Conservation (phyloP, 805 yeast species). For the Millerago galiae region DNA sequence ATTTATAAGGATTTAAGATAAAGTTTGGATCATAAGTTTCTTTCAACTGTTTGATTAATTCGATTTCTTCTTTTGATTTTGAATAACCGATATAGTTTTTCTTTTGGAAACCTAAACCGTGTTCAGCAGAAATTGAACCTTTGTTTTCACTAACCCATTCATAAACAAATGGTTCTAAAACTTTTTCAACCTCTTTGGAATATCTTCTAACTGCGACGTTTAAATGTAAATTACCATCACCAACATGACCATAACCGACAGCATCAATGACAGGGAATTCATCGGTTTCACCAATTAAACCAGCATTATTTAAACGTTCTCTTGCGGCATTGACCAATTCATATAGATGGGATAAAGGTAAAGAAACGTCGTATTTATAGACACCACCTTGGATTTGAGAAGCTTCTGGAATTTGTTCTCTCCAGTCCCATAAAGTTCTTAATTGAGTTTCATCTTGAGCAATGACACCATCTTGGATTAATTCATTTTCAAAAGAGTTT, state of each 20-base stretch:
- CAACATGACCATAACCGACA: constrained; percentile 96
- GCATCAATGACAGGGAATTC: constrained; percentile 79
- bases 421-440: constrained; percentile 85
- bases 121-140: constrained; percentile 96
- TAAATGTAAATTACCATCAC: constrained; percentile 94
- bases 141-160: constrained; percentile 68
- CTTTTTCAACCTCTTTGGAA: constrained; percentile 67
- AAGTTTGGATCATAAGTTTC: constrained; percentile 83
- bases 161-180: constrained; percentile 89
- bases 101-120: constrained; percentile 96
- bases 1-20: constrained; percentile 93
- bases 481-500: constrained; percentile 72
- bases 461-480: constrained; percentile 88
- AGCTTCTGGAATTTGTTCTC: constrained; percentile 92
- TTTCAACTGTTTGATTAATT: constrained; percentile 70
- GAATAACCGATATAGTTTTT: constrained; percentile 83
- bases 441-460: constrained; percentile 93
- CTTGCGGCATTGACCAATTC: constrained; percentile 77
- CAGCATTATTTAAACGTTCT: constrained; percentile 47
- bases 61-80: constrained; percentile 64
- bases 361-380: constrained; percentile 92
- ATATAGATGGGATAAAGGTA: constrained; percentile 78
- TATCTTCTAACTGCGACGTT: constrained; percentile 88
- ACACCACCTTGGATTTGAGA: constrained; percentile 85
- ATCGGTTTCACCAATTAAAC: constrained; percentile 57